Evolutionary conservation across 2,329 filamentous ascomycete species (phyloP).

Genomic region (Leptographium wingfieldii): DNA sequence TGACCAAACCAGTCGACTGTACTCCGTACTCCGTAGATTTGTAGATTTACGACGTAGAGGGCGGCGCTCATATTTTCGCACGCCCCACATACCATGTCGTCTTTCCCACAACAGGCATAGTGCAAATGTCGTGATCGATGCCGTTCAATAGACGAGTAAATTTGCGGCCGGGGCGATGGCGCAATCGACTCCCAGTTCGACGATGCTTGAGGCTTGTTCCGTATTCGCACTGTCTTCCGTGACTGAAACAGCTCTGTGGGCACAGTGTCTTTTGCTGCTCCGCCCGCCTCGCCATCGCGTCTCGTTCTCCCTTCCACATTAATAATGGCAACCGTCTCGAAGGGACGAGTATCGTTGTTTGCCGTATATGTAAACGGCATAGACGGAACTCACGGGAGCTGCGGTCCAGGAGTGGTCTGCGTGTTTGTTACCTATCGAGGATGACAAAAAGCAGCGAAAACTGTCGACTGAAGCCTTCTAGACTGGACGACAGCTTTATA

Average conservation of each 20-base stretch:
- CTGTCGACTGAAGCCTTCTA: not conserved
- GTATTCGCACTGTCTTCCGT: not conserved
- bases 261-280: not conserved
- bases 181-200: conserved; percentile 7
- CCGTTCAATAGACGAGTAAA: conserved; percentile 1
- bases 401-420: not conserved
- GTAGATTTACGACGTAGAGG: no score
- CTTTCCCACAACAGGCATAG: conserved; percentile 16
- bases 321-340: not conserved
- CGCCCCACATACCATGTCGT: not conserved
- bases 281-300: not conserved
- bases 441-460: not conserved
- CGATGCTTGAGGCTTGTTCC: not conserved
- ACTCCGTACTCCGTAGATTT: no score
- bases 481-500: not conserved
- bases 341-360: not conserved
- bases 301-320: not conserved
- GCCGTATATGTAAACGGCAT: not conserved
- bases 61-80: not conserved
- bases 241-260: not conserved
- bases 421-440: not conserved
- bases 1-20: not conserved
- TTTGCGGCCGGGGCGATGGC: conserved; percentile 9
- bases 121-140: conserved; percentile 25
- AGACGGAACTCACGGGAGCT: not conserved